A percentile compares a stretch with the other conserved stretches of the same genome.
These are phyloP conservation scores for Reticulascus tulasneorum DNA, from an alignment of 2,329 filamentous ascomycete species.

Conservation along the genomic window DNA sequence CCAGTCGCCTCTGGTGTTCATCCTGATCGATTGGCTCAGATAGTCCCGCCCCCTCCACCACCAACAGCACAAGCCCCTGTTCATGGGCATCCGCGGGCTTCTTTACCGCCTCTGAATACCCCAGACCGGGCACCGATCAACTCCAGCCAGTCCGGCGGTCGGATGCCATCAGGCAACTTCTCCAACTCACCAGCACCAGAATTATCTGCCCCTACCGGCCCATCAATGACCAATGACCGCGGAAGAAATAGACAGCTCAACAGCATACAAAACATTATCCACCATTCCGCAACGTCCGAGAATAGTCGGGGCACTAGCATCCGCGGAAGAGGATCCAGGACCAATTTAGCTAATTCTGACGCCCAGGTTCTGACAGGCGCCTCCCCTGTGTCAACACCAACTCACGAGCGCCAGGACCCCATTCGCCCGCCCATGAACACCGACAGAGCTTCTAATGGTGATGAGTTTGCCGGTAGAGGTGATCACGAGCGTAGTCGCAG, in stretches of 20 bases:
- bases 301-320: constrained; percentile 28
- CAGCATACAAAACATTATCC: constrained; percentile 47
- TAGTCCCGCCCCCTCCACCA: constrained; percentile 33
- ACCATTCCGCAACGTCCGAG: constrained; percentile 37
- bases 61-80: constrained; percentile 21
- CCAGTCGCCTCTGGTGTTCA: constrained; percentile 35
- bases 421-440: constrained; percentile 33
- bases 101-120: constrained; percentile 24
- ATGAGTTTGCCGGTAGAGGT: constrained; percentile 31
- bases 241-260: constrained; percentile 54
- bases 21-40: constrained; percentile 47
- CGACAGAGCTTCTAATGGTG: constrained; percentile 28
- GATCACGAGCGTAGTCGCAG: constrained; percentile 42
- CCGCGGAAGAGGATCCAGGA: constrained; percentile 33
- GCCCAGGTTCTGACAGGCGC: constrained; percentile 53
- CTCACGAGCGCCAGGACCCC: constrained; percentile 45
- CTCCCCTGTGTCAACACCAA: constrained; percentile 45
- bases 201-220: constrained; percentile 17
- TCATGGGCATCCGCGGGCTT: constrained; percentile 24
- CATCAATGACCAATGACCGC: constrained; percentile 26
- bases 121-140: constrained; percentile 22
- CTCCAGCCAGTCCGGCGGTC: constrained; percentile 1
- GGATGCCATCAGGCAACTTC: constrained; percentile 10
- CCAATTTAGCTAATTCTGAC: constrained; percentile 49
- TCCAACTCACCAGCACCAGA: constrained; percentile 4